Percentiles rank a stretch among this genome's conserved stretches.
Evolutionary conservation across 2,329 filamentous ascomycete species (phyloP).

Genomic region (Talaromyces pinophilus): DNA sequence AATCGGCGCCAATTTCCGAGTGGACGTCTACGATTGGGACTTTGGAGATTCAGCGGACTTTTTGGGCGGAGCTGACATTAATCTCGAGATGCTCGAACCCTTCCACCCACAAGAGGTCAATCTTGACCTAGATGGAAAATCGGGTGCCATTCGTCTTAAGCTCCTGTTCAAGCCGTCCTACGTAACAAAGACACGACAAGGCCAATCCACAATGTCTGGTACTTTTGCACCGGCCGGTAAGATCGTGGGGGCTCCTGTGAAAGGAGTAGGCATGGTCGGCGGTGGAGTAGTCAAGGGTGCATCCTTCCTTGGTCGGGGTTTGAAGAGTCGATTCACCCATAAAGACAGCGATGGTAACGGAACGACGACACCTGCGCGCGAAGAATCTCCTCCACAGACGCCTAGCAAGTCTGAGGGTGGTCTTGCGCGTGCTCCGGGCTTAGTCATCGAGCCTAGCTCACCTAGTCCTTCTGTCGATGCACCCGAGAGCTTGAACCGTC

Average conservation of each 20-base stretch:
- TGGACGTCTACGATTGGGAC: conserved; percentile 92
- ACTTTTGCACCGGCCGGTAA: conserved; percentile 85
- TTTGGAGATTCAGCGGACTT: conserved; percentile 94
- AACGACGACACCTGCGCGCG: conserved; percentile 25
- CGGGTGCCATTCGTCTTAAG: conserved; percentile 76
- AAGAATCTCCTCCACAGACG: conserved; percentile 27
- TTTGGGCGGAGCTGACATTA: conserved; percentile 74
- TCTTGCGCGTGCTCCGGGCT: conserved; percentile 28
- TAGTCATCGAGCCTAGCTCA: conserved; percentile 34
- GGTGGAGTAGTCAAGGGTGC: conserved; percentile 86
- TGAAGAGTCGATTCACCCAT: conserved; percentile 58
- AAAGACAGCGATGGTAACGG: conserved; percentile 32
- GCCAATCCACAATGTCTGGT: conserved; percentile 88
- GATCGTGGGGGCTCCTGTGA: conserved; percentile 93
- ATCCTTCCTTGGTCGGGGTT: conserved; percentile 82
- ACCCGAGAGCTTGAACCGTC: conserved; percentile 29
- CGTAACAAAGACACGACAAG: conserved; percentile 80
- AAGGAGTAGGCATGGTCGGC: conserved; percentile 79
- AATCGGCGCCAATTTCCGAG: conserved; percentile 78
- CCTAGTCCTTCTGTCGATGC: conserved; percentile 26
- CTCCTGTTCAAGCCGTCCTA: conserved; percentile 93
- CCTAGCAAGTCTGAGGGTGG: conserved; percentile 25
- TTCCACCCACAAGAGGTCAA: conserved; percentile 77
- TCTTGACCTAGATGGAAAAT: conserved; percentile 82
- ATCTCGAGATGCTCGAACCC: conserved; percentile 77